phyloP scores from a whole-genome alignment of 2,329 filamentous ascomycete species.

The Dactylellina sp. region DNA sequence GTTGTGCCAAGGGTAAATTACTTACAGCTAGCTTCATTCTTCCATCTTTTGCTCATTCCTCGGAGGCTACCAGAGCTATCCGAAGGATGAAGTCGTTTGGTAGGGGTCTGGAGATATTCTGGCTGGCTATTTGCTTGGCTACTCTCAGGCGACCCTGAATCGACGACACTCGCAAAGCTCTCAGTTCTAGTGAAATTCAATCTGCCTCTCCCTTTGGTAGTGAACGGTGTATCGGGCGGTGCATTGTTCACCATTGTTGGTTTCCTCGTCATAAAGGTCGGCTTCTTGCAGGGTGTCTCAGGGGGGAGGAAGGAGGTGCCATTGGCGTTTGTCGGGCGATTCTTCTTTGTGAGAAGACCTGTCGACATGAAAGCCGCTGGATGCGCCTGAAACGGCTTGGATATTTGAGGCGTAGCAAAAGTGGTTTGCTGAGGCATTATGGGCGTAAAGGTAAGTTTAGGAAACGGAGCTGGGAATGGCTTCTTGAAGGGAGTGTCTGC shows the following conservation, averaged over 20 bases:
- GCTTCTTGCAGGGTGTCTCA: slow-evolving; percentile 96
- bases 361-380: slow-evolving; percentile 93
- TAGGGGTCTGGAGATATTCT: slow-evolving; percentile 50
- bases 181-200: slow-evolving; percentile 62
- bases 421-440: slow-evolving; percentile 62
- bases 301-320: slow-evolving; percentile 82
- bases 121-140: slow-evolving; percentile 49
- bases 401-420: slow-evolving; percentile 80
- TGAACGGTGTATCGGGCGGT: slow-evolving; percentile 79
- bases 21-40: slow-evolving; percentile 39
- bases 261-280: slow-evolving; percentile 74
- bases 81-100: slow-evolving; percentile 48
- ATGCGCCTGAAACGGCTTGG: slow-evolving; percentile 80
- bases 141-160: slow-evolving; percentile 42
- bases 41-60: slow-evolving; percentile 50
- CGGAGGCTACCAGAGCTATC: slow-evolving; percentile 49
- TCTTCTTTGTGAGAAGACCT: slow-evolving; percentile 84
- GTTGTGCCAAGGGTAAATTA: neutral
- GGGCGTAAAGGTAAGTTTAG: slow-evolving; percentile 68
- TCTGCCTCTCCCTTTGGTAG: slow-evolving; percentile 68
- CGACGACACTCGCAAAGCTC: slow-evolving; percentile 55
- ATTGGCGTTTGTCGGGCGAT: slow-evolving; percentile 54
- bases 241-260: slow-evolving; percentile 62
- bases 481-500: slow-evolving; percentile 58
- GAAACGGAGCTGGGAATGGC: slow-evolving; percentile 62